Percentiles rank a stretch among this genome's conserved stretches.
Evolutionary conservation across 2,329 filamentous ascomycete genomes (phyloP).

Genomic region (Verticillium isaacii): DNA sequence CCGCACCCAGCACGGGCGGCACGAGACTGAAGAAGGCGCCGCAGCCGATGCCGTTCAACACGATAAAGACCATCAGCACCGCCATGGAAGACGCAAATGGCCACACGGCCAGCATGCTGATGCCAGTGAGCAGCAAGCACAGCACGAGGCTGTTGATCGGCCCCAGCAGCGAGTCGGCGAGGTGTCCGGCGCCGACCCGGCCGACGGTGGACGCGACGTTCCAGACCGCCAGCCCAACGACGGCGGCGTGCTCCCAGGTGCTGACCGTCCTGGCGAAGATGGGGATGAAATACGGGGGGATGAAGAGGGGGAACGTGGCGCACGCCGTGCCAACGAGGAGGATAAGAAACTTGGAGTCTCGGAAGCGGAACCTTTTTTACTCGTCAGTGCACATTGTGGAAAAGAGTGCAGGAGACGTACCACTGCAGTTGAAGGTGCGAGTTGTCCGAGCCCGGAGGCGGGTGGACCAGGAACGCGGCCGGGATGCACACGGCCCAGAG

Average conservation of each 20-base stretch:
- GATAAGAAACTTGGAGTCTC: conserved; percentile 16
- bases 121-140: conserved; percentile 17
- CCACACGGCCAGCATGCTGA: conserved; percentile 20
- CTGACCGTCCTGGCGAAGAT: conserved; percentile 19
- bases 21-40: conserved; percentile 23
- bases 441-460: not conserved
- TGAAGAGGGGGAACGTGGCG: conserved; percentile 20
- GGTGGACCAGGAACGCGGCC: conserved; percentile 15
- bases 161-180: conserved; percentile 18
- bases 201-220: conserved; percentile 21
- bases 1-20: conserved; percentile 14
- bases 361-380: conserved; percentile 18
- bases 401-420: conserved; percentile 6
- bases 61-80: conserved; percentile 16
- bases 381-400: not conserved
- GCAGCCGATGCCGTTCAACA: conserved; percentile 21
- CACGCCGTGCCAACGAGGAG: conserved; percentile 16
- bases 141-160: conserved; percentile 20
- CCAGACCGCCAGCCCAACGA: conserved; percentile 19
- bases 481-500: conserved; percentile 22
- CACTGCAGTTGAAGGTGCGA: conserved; percentile 15
- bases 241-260: conserved; percentile 13
- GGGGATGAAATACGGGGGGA: conserved; percentile 23
- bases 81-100: conserved; percentile 18
- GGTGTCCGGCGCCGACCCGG: conserved; percentile 18